Percentiles rank a stretch among this genome's conserved stretches.
These are phyloP conservation scores for Pseudocercospora fijiensis DNA, from an alignment of 2,329 filamentous ascomycete species.

Conservation along the genomic window DNA sequence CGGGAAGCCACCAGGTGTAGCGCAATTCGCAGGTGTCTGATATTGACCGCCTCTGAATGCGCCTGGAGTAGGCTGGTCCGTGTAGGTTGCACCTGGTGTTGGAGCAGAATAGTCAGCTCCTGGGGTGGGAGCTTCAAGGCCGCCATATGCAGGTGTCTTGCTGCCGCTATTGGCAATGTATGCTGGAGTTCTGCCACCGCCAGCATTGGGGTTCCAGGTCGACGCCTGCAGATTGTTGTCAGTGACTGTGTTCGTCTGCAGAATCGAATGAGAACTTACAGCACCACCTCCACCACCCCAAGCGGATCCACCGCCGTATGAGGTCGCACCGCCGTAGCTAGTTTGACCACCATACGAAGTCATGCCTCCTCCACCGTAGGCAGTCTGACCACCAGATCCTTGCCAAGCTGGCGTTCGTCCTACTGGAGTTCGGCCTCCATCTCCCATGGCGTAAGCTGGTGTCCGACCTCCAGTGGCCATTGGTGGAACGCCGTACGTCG, in stretches of 20 bases:
- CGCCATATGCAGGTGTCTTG: slow-evolving; percentile 71
- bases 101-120: slow-evolving; percentile 44
- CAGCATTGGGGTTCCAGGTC: slow-evolving; percentile 40
- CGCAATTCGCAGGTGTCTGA: slow-evolving; percentile 38
- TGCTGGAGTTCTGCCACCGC: slow-evolving; percentile 54
- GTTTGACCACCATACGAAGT: slow-evolving; percentile 55
- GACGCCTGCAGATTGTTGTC: slow-evolving; percentile 32
- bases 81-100: slow-evolving; percentile 41
- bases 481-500: slow-evolving; percentile 57
- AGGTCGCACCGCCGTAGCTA: slow-evolving; percentile 61
- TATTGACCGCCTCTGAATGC: slow-evolving; percentile 42
- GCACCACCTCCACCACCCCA: slow-evolving; percentile 31
- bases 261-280: slow-evolving; percentile 55
- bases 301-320: slow-evolving; percentile 52
- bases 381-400: slow-evolving; percentile 44
- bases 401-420: slow-evolving; percentile 50
- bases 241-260: slow-evolving; percentile 65
- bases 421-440: slow-evolving; percentile 59
- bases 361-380: slow-evolving; percentile 50
- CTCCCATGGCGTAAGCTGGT: slow-evolving; percentile 58
- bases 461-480: slow-evolving; percentile 62
- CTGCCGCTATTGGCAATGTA: slow-evolving; percentile 54
- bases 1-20: slow-evolving; percentile 49
- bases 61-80: slow-evolving; percentile 40
- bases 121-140: slow-evolving; percentile 64